Conservation (phyloP, 768 basidiomycete genomes). For the Termitomyces sp. region DNA sequence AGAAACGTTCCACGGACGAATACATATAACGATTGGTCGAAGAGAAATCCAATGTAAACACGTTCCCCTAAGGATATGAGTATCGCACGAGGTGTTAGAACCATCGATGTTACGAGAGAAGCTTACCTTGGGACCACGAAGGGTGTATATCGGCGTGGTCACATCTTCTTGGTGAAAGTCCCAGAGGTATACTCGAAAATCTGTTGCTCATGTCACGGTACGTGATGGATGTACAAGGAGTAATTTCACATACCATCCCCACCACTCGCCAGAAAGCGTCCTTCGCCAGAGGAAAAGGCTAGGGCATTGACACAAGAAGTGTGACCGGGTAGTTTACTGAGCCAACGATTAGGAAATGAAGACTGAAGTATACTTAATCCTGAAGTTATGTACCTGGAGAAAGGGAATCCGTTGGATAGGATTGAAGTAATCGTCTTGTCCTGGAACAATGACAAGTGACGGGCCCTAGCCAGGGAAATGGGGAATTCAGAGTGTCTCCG, state of each 20-base stretch:
- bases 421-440: slow-evolving; percentile 16
- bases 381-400: slow-evolving; percentile 25
- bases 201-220: slow-evolving; percentile 22
- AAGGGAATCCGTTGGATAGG: slow-evolving; percentile 28
- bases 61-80: slow-evolving; percentile 44
- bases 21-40: slow-evolving; percentile 31
- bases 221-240: background rate
- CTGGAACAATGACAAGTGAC: slow-evolving; percentile 2
- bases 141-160: slow-evolving; percentile 30
- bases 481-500: slow-evolving; percentile 1
- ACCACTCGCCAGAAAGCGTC: slow-evolving; percentile 60
- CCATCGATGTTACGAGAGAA: background rate
- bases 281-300: slow-evolving; percentile 52
- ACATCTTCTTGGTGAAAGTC: slow-evolving; percentile 61
- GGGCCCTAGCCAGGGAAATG: background rate
- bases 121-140: slow-evolving; percentile 42
- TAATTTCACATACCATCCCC: slow-evolving; percentile 50
- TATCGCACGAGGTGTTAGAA: too few species aligned
- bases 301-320: slow-evolving; percentile 63
- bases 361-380: background rate
- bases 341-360: background rate
- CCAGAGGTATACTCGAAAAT: slow-evolving; percentile 54
- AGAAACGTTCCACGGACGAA: slow-evolving; percentile 11
- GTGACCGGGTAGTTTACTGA: slow-evolving; percentile 38
- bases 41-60: slow-evolving; percentile 69